phyloP scores from a whole-genome alignment of 108 stramenopile genomes.

The Cyclotella sp. region DNA sequence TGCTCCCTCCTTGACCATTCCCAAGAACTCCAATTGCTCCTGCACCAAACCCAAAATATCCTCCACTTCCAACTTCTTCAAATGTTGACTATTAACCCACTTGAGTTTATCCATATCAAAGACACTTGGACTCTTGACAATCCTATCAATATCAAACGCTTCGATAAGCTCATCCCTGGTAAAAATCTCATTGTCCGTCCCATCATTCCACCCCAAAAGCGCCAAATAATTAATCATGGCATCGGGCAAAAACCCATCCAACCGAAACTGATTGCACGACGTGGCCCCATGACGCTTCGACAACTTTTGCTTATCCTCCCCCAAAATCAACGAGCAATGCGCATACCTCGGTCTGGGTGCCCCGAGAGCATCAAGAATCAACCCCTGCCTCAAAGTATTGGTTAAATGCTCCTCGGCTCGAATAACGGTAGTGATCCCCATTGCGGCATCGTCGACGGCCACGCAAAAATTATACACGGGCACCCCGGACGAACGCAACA shows the following conservation, averaged over 20 bases:
- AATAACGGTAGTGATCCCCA: slow-evolving; percentile 97
- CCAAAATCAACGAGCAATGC: slow-evolving; percentile 97
- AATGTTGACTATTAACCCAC: slow-evolving; percentile 96
- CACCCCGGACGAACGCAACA: slow-evolving; percentile 91
- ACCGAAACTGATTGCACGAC: slow-evolving; percentile 93
- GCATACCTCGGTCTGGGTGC: slow-evolving; percentile 93
- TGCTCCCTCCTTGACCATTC: slow-evolving; percentile 62
- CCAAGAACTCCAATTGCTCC: slow-evolving; percentile 71
- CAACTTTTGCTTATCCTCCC: slow-evolving; percentile 96
- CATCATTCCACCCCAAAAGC: slow-evolving; percentile 97
- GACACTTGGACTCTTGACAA: slow-evolving; percentile 94
- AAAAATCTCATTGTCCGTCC: slow-evolving; percentile 97
- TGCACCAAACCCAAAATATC: slow-evolving; percentile 72
- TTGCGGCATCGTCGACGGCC: slow-evolving; percentile 95
- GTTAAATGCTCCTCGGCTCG: slow-evolving; percentile 98
- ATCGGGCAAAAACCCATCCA: slow-evolving; percentile 94
- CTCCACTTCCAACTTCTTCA: slow-evolving; percentile 75
- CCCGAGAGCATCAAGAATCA: slow-evolving; percentile 89
- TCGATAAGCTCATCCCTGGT: slow-evolving; percentile 95
- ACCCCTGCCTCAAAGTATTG: slow-evolving; percentile 93
- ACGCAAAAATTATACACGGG: slow-evolving; percentile 99
- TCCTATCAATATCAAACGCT: slow-evolving; percentile 89
- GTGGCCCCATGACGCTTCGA: slow-evolving; percentile 98
- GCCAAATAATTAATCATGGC: slow-evolving; percentile 97
- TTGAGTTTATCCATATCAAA: slow-evolving; percentile 97